These are phyloP conservation scores for Aspergillus brasiliensis DNA, from an alignment of 2,329 filamentous ascomycete species.

Conservation along the genomic window DNA sequence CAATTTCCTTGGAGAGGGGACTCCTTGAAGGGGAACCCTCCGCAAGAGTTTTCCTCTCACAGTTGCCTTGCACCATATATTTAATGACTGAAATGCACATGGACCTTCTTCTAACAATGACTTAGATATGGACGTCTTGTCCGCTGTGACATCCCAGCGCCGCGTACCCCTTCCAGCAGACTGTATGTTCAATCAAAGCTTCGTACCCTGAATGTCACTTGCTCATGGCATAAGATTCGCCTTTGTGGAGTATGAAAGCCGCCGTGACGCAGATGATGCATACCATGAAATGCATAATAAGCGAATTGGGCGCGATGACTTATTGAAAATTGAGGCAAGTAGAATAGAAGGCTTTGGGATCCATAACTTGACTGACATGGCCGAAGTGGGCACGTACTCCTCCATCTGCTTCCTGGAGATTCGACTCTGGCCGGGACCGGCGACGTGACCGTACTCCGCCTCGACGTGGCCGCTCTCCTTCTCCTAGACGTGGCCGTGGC, in stretches of 20 bases:
- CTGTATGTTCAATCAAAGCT: constrained; percentile 67
- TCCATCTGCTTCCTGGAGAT: constrained; percentile 96
- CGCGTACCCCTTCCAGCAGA: constrained; percentile 87
- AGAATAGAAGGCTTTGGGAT: not conserved
- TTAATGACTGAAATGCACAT: not conserved
- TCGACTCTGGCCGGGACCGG: constrained; percentile 83
- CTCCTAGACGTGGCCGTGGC: constrained; percentile 59
- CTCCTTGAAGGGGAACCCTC: not conserved
- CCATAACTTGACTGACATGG: constrained; percentile 18
- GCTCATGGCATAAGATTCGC: constrained; percentile 70
- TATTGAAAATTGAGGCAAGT: constrained; percentile 94
- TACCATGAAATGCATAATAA: constrained; percentile 99
- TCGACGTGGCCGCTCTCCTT: constrained; percentile 66
- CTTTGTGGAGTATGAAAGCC: constrained; percentile 98
- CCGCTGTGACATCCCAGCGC: constrained; percentile 96
- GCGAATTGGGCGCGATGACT: constrained; percentile 90
- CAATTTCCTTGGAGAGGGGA: not conserved
- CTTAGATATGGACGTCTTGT: constrained; percentile 93
- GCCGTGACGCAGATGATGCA: constrained; percentile 95
- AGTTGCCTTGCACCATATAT: constrained; percentile 7
- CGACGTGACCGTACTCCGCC: constrained; percentile 71
- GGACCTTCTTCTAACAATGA: constrained; percentile 40
- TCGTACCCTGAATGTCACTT: constrained; percentile 16
- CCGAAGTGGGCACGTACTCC: constrained; percentile 96
- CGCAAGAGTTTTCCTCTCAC: constrained; percentile 12